Evolutionary conservation across 2,329 filamentous ascomycete genomes (phyloP).

Genomic region (Xylaria sp.): DNA sequence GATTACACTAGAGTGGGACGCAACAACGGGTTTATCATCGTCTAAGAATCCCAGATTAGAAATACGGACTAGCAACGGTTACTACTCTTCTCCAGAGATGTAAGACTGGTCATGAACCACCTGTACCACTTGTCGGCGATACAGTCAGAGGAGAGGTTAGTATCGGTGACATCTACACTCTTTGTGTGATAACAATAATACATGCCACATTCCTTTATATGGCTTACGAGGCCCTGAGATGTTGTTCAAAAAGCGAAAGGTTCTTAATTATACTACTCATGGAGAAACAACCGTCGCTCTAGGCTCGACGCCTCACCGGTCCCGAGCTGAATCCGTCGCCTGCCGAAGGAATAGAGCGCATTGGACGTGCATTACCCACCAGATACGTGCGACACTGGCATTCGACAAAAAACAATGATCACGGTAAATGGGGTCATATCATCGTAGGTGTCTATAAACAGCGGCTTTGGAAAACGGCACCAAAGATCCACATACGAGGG

Average conservation of each 20-base stretch:
- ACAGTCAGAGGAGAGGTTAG: neutral
- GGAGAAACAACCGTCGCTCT: neutral
- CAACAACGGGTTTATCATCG: neutral
- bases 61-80: neutral
- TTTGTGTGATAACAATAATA: too few relatives aligned
- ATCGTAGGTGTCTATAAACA: neutral
- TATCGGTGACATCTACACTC: too few relatives aligned
- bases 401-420: slow-evolving; percentile 11
- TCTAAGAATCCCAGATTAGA: neutral
- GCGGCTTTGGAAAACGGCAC: neutral
- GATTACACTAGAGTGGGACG: neutral
- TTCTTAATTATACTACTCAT: neutral
- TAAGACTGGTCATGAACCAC: neutral
- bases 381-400: neutral
- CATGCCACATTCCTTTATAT: too few relatives aligned
- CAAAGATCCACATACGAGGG: neutral
- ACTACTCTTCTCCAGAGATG: neutral
- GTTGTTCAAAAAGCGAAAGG: neutral
- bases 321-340: neutral
- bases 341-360: neutral
- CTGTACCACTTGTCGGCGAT: neutral
- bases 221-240: too few relatives aligned
- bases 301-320: slow-evolving; percentile 3
- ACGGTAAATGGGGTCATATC: neutral
- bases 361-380: neutral